Evolutionary conservation across 1,284 basidiomycete genomes (phyloP), one percentile per base, ranked within the genome.

Genomic region (Coriolopsis trogii): DNA sequence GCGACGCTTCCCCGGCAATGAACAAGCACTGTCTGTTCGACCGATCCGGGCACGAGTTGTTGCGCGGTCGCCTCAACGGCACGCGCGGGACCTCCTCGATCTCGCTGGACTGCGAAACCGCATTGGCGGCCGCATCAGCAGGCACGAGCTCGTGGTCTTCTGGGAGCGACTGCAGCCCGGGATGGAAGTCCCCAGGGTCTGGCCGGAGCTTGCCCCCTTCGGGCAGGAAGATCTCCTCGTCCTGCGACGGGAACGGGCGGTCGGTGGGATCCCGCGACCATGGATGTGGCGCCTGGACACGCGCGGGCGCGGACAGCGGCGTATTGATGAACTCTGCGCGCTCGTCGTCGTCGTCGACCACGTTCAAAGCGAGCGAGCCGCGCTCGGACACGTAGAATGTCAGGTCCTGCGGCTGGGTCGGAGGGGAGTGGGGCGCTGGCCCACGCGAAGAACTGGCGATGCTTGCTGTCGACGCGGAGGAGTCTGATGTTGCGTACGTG

Each of bases 91-190:
- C 51, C 16, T 59, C 51, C 24, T 55, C 37, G 16, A 51, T 54
- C 21, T 54, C 47, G 42, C 46, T 51, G 42, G 45, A 47, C 59
- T 46, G 68, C 37, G 41, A 25, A 18, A 43, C n/a, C n/a, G n/a
- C n/a, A n/a, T n/a, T 36, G 18, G 26, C 24, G 5, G 28, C 6
- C 36, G 49, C 16, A 15, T 38, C 28, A 43, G 36, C 52, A 40
- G 57, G 38, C 56, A 54, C 57, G 36, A 70, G 63, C 45, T 80
- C 79, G 20, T 67, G 59, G 51, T 75, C 81, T 56, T 85, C 81
- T 1, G 80, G 80, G 7, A 84, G 72, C 10, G 75, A 70, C 49
- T 78, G 75, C 40, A 82, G 64, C 8, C 70, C 29, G 58, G 51
- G 45, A 26, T 54, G 53, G 44, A 55, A 56, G 64, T 51, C 70